Conservation (phyloP, 164 flowering plant genomes). For the Tetracentron sinense region DNA sequence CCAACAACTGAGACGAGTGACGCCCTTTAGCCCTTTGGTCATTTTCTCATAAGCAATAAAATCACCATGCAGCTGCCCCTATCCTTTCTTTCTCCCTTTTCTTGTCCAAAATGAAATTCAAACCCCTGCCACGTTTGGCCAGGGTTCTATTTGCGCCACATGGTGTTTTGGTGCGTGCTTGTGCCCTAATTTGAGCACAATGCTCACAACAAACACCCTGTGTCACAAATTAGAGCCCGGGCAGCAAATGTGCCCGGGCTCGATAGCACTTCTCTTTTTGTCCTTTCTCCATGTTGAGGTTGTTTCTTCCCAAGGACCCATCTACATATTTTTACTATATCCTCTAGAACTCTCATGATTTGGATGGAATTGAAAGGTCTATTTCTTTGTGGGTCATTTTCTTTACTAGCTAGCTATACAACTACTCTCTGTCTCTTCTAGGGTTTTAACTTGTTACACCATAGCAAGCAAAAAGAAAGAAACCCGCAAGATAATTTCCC, state of each 20-base stretch:
- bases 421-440: no score
- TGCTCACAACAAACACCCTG: no score
- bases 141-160: background rate
- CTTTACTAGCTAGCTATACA: background rate
- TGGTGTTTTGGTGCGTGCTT: background rate
- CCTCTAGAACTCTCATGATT: no score
- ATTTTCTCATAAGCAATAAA: background rate
- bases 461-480: background rate
- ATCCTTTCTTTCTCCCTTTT: background rate
- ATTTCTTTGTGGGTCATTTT: background rate
- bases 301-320: background rate
- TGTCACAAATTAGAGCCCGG: no score
- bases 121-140: no score
- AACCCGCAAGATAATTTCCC: no score
- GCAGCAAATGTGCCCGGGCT: no score
- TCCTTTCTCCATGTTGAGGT: background rate
- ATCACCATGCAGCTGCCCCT: background rate
- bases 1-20: constrained; percentile 8
- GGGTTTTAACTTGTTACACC: no score
- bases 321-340: no score
- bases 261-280: background rate
- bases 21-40: constrained; percentile 9
- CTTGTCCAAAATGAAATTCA: no score
- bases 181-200: no score
- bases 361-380: background rate